phyloP scores from a whole-genome alignment of 148 eudicot genomes.

The Amaranthus palmeri region DNA sequence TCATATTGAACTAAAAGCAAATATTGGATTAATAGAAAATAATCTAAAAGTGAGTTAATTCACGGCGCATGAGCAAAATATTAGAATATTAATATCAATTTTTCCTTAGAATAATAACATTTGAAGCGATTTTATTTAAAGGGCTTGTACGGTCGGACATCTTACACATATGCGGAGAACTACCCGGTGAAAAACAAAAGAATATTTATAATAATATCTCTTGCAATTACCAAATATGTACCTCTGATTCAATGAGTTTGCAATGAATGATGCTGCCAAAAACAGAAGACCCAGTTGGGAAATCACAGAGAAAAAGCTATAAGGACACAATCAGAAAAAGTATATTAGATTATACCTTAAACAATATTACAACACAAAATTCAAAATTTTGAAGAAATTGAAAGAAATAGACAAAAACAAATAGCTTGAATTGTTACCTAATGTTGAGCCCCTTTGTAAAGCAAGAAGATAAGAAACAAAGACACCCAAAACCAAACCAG shows the following conservation, averaged over 20 bases:
- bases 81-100: no score
- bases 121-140: no score
- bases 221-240: constrained; percentile 1
- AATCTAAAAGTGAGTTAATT: no score
- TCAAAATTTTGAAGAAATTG: background rate
- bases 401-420: background rate
- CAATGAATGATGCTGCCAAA: constrained; percentile 67
- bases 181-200: no score
- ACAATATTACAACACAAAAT: background rate
- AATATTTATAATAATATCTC: no score
- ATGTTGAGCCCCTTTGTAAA: constrained; percentile 59
- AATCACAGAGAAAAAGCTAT: constrained; percentile 62
- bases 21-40: no score
- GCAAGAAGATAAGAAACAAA: constrained; percentile 81
- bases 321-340: constrained; percentile 2
- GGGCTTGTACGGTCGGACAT: no score
- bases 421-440: constrained; percentile 37
- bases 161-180: no score
- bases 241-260: constrained; percentile 64
- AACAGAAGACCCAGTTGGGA: constrained; percentile 78
- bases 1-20: no score
- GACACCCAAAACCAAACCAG: constrained; percentile 95
- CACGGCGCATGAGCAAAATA: no score
- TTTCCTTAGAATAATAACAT: no score
- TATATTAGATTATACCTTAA: background rate